Base-by-base conservation (phyloP, 2,329 filamentous ascomycete species). In the Ceratocystis diversiconidia region DNA sequence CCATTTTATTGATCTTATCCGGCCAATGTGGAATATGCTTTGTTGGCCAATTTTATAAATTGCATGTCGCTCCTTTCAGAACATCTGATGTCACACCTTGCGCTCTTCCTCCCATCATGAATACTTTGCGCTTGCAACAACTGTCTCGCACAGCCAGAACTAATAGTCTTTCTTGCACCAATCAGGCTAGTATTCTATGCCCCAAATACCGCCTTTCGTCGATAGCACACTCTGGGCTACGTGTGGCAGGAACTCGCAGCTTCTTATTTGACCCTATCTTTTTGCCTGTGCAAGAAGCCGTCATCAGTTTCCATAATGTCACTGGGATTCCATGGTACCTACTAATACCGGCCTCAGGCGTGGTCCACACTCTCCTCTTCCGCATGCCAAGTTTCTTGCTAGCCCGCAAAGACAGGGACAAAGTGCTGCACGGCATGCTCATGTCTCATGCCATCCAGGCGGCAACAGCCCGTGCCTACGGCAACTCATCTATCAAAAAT, bases 311-410 rank as follows among this genome's bases (percentile, higher is more conserved):
- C 8, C 81, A 85, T 70, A 66, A 67, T 28, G 50, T 70, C 61
- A 74, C 75, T 28, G 76, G 77, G 46, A 71, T 79, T 1, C 80
- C 81, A 1, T 85, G 82, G 82, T 82, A 75, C 69, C 69, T 82
- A 41, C 75, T 77, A 32, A 80, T 85, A 60, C 81, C 82, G 3
- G 73, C 80, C n/a, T 73, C 80, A 15, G 79, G 80, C 5, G 68
- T 82, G 1, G 71, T 73, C 59, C 72, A 82, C 70, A 79, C 76
- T 71, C 70, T 77, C 48, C 66, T 76, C 61, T 70, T 79, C 67
- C 76, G 81, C 15, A 71, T 82, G 3, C 82, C 82, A 5, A 73
- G 79, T 5, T 75, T 74, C 44, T 69, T 76, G 65, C 79, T 82
- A 70, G 75, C 70, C 55, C 70, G 73, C 63, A 62, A 70, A 28